phyloP scores from a whole-genome alignment of 2,329 filamentous ascomycete genomes.

The Dactylella cylindrospora region DNA sequence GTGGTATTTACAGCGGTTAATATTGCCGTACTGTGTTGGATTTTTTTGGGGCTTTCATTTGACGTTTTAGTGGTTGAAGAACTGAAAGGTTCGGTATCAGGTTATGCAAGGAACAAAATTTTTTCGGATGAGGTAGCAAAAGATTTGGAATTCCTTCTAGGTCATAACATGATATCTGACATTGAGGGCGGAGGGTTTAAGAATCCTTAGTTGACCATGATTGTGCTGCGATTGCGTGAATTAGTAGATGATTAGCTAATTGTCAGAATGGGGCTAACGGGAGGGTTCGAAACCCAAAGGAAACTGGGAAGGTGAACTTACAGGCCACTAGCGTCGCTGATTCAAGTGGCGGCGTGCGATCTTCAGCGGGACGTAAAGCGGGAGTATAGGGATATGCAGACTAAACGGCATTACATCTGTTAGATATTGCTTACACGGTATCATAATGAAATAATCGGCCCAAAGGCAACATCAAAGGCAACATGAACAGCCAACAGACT shows the following conservation, averaged over 20 bases:
- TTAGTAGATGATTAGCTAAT: constrained; percentile 11
- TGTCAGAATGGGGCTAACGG: too few relatives aligned
- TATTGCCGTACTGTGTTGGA: constrained; percentile 32
- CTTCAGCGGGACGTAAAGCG: constrained; percentile 28
- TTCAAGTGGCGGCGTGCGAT: constrained; percentile 22
- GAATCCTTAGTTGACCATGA: constrained; percentile 33
- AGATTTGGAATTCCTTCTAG: too few relatives aligned
- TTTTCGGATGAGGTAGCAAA: too few relatives aligned
- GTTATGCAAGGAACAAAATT: too few relatives aligned
- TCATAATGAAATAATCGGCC: background rate
- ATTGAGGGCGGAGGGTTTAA: background rate
- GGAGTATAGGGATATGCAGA: constrained; percentile 39
- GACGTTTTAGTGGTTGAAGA: too few relatives aligned
- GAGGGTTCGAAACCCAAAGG: too few relatives aligned
- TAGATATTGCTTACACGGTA: background rate
- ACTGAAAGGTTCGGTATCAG: too few relatives aligned
- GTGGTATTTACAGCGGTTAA: constrained; percentile 45
- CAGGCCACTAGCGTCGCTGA: constrained; percentile 23
- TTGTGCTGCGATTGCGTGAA: constrained; percentile 37
- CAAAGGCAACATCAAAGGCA: constrained; percentile 6
- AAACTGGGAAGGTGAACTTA: constrained; percentile 2
- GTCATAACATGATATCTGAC: too few relatives aligned
- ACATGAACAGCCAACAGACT: constrained; percentile 15
- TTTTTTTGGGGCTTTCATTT: too few relatives aligned
- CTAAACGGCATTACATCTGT: constrained; percentile 4